These are phyloP conservation scores for Withania somnifera DNA, from an alignment of 305 asterid species.

Conservation along the genomic window DNA sequence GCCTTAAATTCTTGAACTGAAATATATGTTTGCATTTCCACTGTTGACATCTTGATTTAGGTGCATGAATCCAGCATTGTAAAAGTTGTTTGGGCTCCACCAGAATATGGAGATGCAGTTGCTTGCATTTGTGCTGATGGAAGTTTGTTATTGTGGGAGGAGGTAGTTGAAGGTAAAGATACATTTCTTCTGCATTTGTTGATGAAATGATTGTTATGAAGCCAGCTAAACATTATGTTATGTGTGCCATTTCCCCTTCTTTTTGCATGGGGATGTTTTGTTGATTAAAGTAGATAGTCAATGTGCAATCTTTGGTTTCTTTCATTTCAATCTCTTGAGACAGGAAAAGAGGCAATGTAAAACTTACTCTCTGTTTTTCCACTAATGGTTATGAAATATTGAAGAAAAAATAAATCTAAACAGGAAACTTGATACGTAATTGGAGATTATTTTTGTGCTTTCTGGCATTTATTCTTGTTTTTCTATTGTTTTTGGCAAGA, in stretches of 20 bases:
- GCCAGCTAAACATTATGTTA: background rate
- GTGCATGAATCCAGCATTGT: conserved; percentile 47
- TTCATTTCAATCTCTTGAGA: background rate
- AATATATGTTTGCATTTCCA: background rate
- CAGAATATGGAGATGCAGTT: conserved; percentile 79
- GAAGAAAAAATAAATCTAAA: background rate
- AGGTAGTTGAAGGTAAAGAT: conserved; percentile 49
- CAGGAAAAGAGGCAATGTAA: background rate
- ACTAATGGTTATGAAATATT: background rate
- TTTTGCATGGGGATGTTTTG: background rate
- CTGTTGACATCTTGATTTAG: conserved; percentile 19
- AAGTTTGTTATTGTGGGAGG: conserved; percentile 76
- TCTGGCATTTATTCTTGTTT: background rate
- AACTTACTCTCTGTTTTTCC: background rate
- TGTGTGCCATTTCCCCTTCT: background rate
- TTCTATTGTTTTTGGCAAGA: background rate
- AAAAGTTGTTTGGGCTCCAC: conserved; percentile 81
- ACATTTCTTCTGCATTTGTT: background rate
- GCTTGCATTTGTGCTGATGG: conserved; percentile 72
- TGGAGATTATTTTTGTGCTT: background rate
- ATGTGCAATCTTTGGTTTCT: background rate
- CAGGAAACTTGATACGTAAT: background rate
- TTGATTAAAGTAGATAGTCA: background rate
- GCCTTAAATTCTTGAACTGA: background rate
- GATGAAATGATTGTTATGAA: background rate